These are phyloP conservation scores for Trypanosoma mega DNA, from an alignment of 208 protist species.

Conservation along the genomic window DNA sequence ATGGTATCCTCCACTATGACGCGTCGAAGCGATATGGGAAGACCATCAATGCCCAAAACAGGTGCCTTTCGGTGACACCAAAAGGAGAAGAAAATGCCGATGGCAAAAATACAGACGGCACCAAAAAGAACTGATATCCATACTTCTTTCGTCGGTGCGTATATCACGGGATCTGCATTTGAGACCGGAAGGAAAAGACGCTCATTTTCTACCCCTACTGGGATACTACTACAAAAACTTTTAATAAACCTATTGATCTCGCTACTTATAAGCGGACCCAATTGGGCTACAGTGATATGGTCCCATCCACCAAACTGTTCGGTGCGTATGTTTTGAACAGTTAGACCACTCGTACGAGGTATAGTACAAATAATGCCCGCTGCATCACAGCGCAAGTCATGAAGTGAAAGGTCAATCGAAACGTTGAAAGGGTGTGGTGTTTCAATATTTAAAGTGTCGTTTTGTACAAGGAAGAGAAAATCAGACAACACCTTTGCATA, in stretches of 20 bases:
- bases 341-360: conserved; percentile 16
- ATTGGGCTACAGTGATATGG: background rate
- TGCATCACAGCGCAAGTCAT: conserved; percentile 24
- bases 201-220: no score
- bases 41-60: background rate
- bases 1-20: conserved; percentile 42
- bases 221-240: background rate
- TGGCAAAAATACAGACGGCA: background rate
- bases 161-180: background rate
- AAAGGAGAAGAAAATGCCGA: background rate
- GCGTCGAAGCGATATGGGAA: conserved; percentile 8
- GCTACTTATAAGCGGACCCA: background rate
- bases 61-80: background rate
- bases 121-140: background rate
- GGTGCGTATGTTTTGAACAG: conserved; percentile 21
- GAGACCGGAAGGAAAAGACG: no score
- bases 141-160: background rate
- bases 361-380: conserved; percentile 20
- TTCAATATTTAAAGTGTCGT: background rate
- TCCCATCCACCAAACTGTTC: conserved; percentile 4
- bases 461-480: background rate
- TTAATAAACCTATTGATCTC: conserved; percentile 2
- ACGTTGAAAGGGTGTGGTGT: background rate
- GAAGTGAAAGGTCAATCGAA: conserved; percentile 25
- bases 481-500: background rate